Conservation (phyloP, 306 rosid species). For the Luffa aegyptiaca region DNA sequence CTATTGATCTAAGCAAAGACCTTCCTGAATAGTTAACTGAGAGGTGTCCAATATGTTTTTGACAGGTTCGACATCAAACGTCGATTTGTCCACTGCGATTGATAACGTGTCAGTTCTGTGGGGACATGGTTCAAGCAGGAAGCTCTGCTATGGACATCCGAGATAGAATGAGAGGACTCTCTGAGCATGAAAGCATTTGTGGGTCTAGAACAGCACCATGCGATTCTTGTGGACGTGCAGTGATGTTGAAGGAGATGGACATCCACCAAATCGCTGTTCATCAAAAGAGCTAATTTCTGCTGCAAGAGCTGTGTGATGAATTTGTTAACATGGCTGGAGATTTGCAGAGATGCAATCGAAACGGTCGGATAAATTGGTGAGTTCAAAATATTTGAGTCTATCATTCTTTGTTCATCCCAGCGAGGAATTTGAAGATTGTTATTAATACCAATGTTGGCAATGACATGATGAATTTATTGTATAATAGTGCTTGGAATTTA, state of each 20-base stretch:
- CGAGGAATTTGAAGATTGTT: background rate
- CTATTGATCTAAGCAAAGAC: background rate
- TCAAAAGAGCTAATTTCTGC: conserved; percentile 44
- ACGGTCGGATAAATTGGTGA: background rate
- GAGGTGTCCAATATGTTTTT: conserved; percentile 4
- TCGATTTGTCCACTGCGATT: conserved; percentile 69
- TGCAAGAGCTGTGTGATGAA: background rate
- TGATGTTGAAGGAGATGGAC: conserved; percentile 98
- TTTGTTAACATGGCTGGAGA: background rate
- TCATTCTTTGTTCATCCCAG: background rate
- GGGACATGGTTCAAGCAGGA: conserved; percentile 98
- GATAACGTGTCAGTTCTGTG: conserved; percentile 73
- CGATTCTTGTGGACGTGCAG: conserved; percentile 93
- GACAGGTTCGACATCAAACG: conserved; percentile 78
- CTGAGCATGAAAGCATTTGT: conserved; percentile 89
- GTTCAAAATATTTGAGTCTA: background rate
- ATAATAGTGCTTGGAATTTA: background rate
- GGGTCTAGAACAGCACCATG: conserved; percentile 95
- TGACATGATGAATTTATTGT: background rate
- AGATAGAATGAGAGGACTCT: conserved; percentile 73
- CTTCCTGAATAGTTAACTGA: background rate
- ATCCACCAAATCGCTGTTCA: conserved; percentile 90
- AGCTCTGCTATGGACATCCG: conserved; percentile 60
- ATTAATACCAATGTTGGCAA: background rate
- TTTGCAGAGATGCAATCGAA: background rate